Evolutionary conservation across 192 early-diverging fungal genomes (phyloP), one percentile per base, ranked within the genome.

Genomic region (Coemansia sp.): DNA sequence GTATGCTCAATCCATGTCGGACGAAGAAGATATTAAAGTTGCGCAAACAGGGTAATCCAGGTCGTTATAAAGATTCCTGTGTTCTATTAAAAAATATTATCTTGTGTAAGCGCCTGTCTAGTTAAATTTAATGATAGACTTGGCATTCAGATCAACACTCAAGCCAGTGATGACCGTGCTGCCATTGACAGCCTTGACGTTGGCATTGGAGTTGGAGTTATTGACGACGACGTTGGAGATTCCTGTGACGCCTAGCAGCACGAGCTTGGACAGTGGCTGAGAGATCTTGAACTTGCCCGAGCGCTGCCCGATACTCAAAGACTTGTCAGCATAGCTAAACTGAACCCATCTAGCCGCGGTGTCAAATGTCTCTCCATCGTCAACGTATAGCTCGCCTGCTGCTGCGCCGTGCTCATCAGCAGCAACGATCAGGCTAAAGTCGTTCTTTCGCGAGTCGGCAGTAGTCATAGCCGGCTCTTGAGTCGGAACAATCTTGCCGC

Each of bases 291-390:
- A 69, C 41, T 31, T 18, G 3, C 78, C 73, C 3, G 61, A 66
- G 12, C 53, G 27, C 38, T 63, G 73, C 3, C 7, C 22, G 13
- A 80, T 69, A 11, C 33, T 50, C 15, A 80, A 55, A 20, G 41
- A 27, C 7, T 39, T 40, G 31, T 61, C 12, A 29, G 16, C 13
- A 41, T 57, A 80, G 39, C 31, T 22, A 40, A 80, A 41, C 22
- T 70, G 47, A n/a, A 80, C 13, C 78, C 78, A 80, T 20, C 70
- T 63, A 31, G 71, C 57, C 3, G 33, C 44, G 3, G 53, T 67
- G 27, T 78, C 52, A 16, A 87, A 50, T n/a, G 81, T 84, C 27
- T 87, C 77, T 16, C 90, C 91, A 65, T 92, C 89, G 62, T 91
- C 90, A 11, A 89, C 62, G 64, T 87, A 90, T 11, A 90, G 65